Evolutionary conservation across 2,329 filamentous ascomycete species (phyloP).

Genomic region (Paraphaeosphaeria sporulosa): DNA sequence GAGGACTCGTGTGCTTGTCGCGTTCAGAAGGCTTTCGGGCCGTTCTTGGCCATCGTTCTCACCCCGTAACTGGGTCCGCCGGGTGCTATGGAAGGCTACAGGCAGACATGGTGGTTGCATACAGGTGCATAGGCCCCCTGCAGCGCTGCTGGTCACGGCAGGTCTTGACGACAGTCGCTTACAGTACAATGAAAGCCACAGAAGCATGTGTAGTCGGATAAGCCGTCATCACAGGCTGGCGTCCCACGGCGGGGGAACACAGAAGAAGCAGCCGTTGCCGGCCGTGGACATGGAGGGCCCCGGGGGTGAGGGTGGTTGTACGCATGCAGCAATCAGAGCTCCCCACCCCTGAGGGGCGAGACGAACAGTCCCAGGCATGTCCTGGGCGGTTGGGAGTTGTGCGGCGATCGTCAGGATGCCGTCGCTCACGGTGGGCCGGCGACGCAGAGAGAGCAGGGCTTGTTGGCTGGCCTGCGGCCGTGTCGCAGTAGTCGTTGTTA

Average conservation of each 20-base stretch:
- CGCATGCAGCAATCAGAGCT: slow-evolving; percentile 2
- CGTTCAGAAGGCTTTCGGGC: background rate
- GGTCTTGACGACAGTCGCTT: slow-evolving; percentile 1
- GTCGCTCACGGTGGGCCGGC: background rate
- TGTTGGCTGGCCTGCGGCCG: too few species aligned
- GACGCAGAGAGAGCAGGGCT: slow-evolving; percentile 1
- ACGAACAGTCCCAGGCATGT: background rate
- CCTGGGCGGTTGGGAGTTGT: background rate
- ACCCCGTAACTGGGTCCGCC: background rate
- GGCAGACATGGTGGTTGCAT: slow-evolving; percentile 2
- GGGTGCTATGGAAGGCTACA: background rate
- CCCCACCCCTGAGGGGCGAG: slow-evolving; percentile 1
- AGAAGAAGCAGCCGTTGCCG: background rate
- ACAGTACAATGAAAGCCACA: background rate
- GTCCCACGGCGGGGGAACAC: background rate
- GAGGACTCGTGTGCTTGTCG: background rate
- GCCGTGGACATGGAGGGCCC: background rate
- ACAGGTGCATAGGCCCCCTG: background rate
- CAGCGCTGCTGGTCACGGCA: background rate
- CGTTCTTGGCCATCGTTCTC: background rate
- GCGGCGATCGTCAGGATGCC: slow-evolving; percentile 1
- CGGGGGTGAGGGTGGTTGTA: background rate
- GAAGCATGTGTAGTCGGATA: background rate
- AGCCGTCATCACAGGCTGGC: background rate
- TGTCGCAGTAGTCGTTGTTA: slow-evolving; percentile 15